Conservation (phyloP, 2,329 filamentous ascomycete genomes). For the Fusarium equiseti region DNA sequence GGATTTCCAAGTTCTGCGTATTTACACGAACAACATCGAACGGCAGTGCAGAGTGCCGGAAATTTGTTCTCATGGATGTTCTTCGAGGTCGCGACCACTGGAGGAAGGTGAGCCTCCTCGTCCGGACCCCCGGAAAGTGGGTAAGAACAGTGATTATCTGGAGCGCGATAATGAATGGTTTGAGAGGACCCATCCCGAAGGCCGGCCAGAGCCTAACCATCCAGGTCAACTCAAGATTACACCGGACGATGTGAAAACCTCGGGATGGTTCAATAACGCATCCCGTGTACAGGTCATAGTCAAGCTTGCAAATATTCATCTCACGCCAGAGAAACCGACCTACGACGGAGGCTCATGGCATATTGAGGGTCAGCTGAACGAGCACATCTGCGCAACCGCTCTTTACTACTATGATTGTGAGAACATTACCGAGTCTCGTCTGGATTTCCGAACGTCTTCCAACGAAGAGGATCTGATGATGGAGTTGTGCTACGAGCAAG, state of each 20-base stretch:
- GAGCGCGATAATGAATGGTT: slow-evolving; percentile 49
- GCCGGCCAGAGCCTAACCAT: slow-evolving; percentile 16
- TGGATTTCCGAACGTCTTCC: slow-evolving; percentile 63
- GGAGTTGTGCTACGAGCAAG: slow-evolving; percentile 49
- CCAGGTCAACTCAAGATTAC: slow-evolving; percentile 24
- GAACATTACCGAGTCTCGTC: slow-evolving; percentile 66
- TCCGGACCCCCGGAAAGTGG: slow-evolving; percentile 13
- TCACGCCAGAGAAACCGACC: slow-evolving; percentile 67
- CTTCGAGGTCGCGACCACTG: slow-evolving; percentile 6
- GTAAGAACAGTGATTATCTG: slow-evolving; percentile 40
- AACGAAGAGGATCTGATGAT: slow-evolving; percentile 47
- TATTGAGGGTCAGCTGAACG: slow-evolving; percentile 68
- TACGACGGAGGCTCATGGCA: slow-evolving; percentile 69
- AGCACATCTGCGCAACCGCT: slow-evolving; percentile 72
- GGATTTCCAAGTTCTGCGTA: slow-evolving; percentile 46
- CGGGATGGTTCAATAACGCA: slow-evolving; percentile 47
- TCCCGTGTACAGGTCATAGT: slow-evolving; percentile 70
- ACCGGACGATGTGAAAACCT: slow-evolving; percentile 42
- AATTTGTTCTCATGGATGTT: slow-evolving; percentile 25
- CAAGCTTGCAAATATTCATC: slow-evolving; percentile 71
- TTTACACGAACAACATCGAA: slow-evolving; percentile 28
- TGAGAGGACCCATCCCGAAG: slow-evolving; percentile 40
- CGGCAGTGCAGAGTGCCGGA: slow-evolving; percentile 37
- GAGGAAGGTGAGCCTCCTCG: slow-evolving; percentile 44
- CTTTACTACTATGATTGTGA: slow-evolving; percentile 72